Evolutionary conservation across 345 rosid species (phyloP).

Genomic region (Tarenaya hassleriana): DNA sequence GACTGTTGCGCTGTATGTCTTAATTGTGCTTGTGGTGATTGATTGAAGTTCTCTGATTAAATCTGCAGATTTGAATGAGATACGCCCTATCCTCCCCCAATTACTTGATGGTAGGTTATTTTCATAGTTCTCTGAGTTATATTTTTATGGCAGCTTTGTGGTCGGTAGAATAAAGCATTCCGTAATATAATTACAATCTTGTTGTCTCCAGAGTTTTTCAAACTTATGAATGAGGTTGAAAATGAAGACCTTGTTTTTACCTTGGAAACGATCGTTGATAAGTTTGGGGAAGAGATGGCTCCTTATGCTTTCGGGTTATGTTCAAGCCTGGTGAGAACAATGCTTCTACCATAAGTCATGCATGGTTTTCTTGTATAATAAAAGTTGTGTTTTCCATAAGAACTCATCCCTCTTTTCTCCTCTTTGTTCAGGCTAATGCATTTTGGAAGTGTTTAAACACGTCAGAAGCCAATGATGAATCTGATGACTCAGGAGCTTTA

Average conservation of each 20-base stretch:
- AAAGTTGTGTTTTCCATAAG: neutral
- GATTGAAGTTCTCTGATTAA: no score
- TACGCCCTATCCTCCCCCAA: slow-evolving; percentile 94
- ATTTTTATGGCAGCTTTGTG: no score
- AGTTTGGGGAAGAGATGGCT: slow-evolving; percentile 94
- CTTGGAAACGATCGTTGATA: slow-evolving; percentile 82
- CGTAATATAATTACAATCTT: slow-evolving; percentile 3
- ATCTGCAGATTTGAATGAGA: slow-evolving; percentile 83
- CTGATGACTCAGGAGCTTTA: slow-evolving; percentile 90
- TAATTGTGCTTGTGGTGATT: no score
- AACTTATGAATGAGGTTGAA: slow-evolving; percentile 97
- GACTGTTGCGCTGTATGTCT: neutral
- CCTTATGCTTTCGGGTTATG: slow-evolving; percentile 95
- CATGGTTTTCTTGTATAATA: no score
- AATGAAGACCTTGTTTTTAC: slow-evolving; percentile 97
- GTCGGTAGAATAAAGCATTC: no score
- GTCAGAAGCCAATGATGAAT: slow-evolving; percentile 78
- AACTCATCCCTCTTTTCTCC: slow-evolving; percentile 18
- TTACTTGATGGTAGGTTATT: slow-evolving; percentile 72
- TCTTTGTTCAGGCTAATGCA: slow-evolving; percentile 62
- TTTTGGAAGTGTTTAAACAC: slow-evolving; percentile 94
- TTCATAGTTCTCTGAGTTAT: no score
- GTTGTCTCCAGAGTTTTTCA: slow-evolving; percentile 73
- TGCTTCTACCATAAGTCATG: no score
- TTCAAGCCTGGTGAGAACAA: slow-evolving; percentile 84